phyloP scores from a whole-genome alignment of 2,329 filamentous ascomycete species.

The Rasamsonia emersonii region DNA sequence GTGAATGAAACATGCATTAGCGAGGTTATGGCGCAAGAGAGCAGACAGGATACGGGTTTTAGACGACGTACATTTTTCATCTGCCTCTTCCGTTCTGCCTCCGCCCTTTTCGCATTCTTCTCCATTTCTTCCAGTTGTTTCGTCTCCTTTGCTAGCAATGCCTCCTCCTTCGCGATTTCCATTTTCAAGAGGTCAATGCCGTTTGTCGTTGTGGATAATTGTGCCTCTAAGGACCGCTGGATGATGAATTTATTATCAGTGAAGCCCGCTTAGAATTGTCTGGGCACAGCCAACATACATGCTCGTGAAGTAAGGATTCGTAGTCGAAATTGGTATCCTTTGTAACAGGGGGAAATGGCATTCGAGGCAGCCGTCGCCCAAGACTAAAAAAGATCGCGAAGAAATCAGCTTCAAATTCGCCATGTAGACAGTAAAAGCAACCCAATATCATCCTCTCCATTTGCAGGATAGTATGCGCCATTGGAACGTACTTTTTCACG shows the following conservation, averaged over 20 bases:
- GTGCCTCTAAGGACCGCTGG: constrained; percentile 30
- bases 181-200: constrained; percentile 31
- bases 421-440: not conserved
- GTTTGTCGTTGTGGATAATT: constrained; percentile 31
- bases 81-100: constrained; percentile 31
- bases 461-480: no score
- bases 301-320: constrained; percentile 34
- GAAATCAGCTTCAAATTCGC: constrained; percentile 1
- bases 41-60: not conserved
- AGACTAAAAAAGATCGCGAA: constrained; percentile 17
- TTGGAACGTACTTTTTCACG: constrained; percentile 32
- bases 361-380: constrained; percentile 33
- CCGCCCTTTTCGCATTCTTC: constrained; percentile 33
- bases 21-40: not conserved
- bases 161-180: constrained; percentile 36
- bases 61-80: constrained; percentile 28
- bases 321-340: constrained; percentile 37
- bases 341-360: constrained; percentile 37
- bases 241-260: constrained; percentile 2
- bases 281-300: constrained; percentile 20
- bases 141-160: constrained; percentile 31
- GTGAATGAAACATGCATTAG: not conserved
- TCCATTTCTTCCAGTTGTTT: constrained; percentile 34
- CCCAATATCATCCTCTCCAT: no score
- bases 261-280: not conserved